Evolutionary conservation across 495 filamentous ascomycete genomes (phyloP), one percentile per base, ranked within the genome.

Genomic region (Platismatia glauca): DNA sequence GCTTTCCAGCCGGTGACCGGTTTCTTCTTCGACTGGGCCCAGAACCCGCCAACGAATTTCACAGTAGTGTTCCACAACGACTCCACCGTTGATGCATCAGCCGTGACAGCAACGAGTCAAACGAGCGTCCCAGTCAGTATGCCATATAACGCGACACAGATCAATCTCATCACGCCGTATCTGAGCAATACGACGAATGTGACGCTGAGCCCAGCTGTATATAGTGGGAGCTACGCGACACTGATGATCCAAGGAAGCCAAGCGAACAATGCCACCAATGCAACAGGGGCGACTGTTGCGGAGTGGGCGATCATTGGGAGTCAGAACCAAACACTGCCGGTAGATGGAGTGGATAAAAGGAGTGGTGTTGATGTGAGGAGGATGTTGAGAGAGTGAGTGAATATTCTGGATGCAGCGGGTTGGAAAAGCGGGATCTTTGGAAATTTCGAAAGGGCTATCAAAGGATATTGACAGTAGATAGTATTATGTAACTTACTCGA

Each of bases 21-120:
- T 1, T 77, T 90, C 58, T 74, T 74, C 52, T 86, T 90, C 68
- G 85, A 91, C 67, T 91, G 86, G 86, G 86, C 79, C 0, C 73
- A 79, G 59, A 73, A 74, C 15, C 87, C 87, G 0, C 86, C 88
- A 0, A 64, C 73, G 18, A 79, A 77, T 48, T 85, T 79, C 61
- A 77, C 73, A 1, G 75, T 90, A 31, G 69, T 80, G 15, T 81
- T 87, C 67, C 76, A 82, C 59, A 83, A 86, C 63, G 57, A 69
- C 11, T 71, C 71, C n/a, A 55, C 77, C 2, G 24, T 61, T 7
- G 62, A 71, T 41, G 66, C 71, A 0, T 56, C 57, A 6, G 57
- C 63, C 24, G 57, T 66, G 7, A 61, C 41, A 0, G 60, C 61
- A 16, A 64, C 58, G 27, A 39, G 60, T 0, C 39, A 75, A 39